Base-by-base conservation (phyloP, 2,329 filamentous ascomycete species). In the Biscogniauxia marginata region DNA sequence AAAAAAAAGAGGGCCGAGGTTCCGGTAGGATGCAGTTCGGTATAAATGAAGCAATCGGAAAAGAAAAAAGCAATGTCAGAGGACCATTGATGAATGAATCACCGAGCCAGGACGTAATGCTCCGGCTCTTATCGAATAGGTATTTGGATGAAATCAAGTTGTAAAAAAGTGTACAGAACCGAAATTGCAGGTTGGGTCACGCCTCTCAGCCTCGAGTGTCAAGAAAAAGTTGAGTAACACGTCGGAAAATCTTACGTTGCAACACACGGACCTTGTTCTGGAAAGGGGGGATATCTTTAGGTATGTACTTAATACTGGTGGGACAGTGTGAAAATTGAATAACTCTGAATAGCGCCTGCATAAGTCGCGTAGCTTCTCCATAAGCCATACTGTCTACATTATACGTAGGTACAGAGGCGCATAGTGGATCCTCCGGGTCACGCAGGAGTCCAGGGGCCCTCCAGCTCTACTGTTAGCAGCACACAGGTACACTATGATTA, bases 201-300 rank as follows among this genome's bases (percentile, higher is more conserved):
- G 49, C 18, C 34, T 51, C 20, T 23, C 30, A 51, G 30, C 52
- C 30, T 53, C 18, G 39, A 46, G 30, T 24, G 46, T 34, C 49
- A 51, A 53, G 25, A 34, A 30, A 47, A 30, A 8, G 48, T 48
- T 48, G 22, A 21, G 46, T 24, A 48, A 58, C 46, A 21, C 46
- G 53, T 63, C 59, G 59, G 59, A 63, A 63, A 63, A 61, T 61
- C 59, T 59, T 46, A 59, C 54, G 52, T 30, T 53, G 50, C 46
- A 55, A 52, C 50, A 25, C 52, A 34, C 46, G 30, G 30, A 39
- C n/a, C n/a, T n/a, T n/a, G 30, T 16, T 39, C 30, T 39, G 30
- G 30, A 39, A 39, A 39, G 13, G 30, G 30, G 13, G 30, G 7
- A 39, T 39, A 39, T 16, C 13, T 39, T 39, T 9, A n/a, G n/a